Conservation (phyloP, 2,329 filamentous ascomycete genomes). For the Pseudogymnoascus sp. region DNA sequence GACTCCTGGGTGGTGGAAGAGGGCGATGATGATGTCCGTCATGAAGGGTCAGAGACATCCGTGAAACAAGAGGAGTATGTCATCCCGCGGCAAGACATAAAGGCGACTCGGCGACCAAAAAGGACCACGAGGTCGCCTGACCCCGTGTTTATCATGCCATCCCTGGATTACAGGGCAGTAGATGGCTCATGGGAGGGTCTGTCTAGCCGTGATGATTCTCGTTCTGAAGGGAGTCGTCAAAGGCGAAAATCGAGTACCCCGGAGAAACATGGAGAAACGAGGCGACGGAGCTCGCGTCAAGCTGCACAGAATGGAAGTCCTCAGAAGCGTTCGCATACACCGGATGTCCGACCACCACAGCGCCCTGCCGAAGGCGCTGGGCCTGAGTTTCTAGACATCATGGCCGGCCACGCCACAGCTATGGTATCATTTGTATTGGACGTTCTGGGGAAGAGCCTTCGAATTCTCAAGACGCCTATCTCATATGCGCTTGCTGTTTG, state of each 20-base stretch:
- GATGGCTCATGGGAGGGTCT: constrained; percentile 25
- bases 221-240: constrained; percentile 11
- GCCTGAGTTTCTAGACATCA: constrained; percentile 12
- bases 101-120: neutral
- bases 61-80: constrained; percentile 7
- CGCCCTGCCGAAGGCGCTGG: neutral
- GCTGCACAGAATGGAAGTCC: constrained; percentile 16
- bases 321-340: constrained; percentile 14
- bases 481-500: constrained; percentile 55
- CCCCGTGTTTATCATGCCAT: constrained; percentile 29
- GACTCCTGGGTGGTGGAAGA: constrained; percentile 29
- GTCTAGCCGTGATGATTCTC: constrained; percentile 15
- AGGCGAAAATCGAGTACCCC: constrained; percentile 12
- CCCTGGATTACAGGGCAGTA: constrained; percentile 24
- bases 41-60: constrained; percentile 10
- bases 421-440: constrained; percentile 44
- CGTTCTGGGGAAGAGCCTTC: constrained; percentile 51
- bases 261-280: constrained; percentile 16
- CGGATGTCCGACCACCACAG: neutral
- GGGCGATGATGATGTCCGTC: constrained; percentile 18
- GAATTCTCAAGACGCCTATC: constrained; percentile 57
- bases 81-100: neutral
- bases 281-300: constrained; percentile 18
- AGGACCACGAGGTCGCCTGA: constrained; percentile 22
- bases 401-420: constrained; percentile 18